Evolutionary conservation across 2,329 filamentous ascomycete genomes (phyloP).

Genomic region (Rutstroemia sydowiana): DNA sequence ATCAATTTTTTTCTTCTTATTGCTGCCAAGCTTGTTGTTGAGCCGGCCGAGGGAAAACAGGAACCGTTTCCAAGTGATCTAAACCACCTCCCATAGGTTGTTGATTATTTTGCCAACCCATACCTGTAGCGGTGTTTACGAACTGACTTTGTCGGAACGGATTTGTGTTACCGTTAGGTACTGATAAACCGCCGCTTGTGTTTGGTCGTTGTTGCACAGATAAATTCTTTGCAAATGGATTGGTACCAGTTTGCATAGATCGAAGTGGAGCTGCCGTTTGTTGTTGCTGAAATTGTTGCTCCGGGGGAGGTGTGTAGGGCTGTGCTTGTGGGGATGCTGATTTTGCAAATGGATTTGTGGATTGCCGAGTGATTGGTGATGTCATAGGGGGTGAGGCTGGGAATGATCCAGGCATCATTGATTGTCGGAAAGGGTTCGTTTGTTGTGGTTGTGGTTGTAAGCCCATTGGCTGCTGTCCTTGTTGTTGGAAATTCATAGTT

Average conservation of each 20-base stretch:
- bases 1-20: slow-evolving; percentile 10
- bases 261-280: slow-evolving; percentile 39
- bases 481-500: slow-evolving; percentile 41
- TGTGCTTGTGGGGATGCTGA: slow-evolving; percentile 35
- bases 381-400: slow-evolving; percentile 37
- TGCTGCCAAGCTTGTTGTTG: slow-evolving; percentile 54
- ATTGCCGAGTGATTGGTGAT: slow-evolving; percentile 48
- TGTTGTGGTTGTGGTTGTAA: slow-evolving; percentile 44
- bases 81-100: slow-evolving; percentile 74
- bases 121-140: slow-evolving; percentile 79
- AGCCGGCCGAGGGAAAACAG: slow-evolving; percentile 77
- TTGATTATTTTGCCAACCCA: slow-evolving; percentile 78
- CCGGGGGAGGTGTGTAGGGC: slow-evolving; percentile 29
- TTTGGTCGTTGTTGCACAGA: slow-evolving; percentile 22
- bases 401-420: slow-evolving; percentile 57
- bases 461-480: slow-evolving; percentile 35
- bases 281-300: slow-evolving; percentile 31
- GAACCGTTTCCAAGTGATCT: slow-evolving; percentile 71
- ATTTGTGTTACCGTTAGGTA: slow-evolving; percentile 83
- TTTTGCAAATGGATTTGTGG: slow-evolving; percentile 84
- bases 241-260: slow-evolving; percentile 59
- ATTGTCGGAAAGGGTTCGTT: slow-evolving; percentile 92
- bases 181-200: slow-evolving; percentile 42
- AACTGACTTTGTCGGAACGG: slow-evolving; percentile 90
- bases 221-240: slow-evolving; percentile 57